Evolutionary conservation across 345 rosid genomes (phyloP).

Genomic region (Acer campestre): DNA sequence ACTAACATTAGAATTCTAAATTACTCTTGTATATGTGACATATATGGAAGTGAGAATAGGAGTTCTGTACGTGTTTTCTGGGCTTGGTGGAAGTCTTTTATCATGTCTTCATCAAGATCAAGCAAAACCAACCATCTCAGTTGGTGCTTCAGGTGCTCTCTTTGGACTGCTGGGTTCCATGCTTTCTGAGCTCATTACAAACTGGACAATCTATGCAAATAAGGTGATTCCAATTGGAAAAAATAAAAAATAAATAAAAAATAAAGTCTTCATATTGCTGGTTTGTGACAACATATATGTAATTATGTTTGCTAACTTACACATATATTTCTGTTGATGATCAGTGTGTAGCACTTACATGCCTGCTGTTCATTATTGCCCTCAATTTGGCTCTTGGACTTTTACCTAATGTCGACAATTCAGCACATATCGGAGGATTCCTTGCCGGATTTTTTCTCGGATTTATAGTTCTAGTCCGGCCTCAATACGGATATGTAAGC

Average conservation of each 20-base stretch:
- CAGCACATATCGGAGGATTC: constrained; percentile 95
- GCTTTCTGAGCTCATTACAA: constrained; percentile 91
- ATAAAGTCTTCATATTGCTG: too few relatives aligned
- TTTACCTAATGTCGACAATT: constrained; percentile 83
- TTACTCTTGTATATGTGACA: not conserved
- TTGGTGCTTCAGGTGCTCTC: constrained; percentile 94
- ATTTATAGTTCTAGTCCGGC: constrained; percentile 79
- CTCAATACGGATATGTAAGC: constrained; percentile 84
- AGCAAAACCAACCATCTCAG: constrained; percentile 49
- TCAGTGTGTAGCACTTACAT: constrained; percentile 73
- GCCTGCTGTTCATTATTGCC: constrained; percentile 61
- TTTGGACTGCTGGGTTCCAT: constrained; percentile 97
- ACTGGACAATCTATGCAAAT: constrained; percentile 85
- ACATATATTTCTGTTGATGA: not conserved
- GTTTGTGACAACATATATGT: too few relatives aligned
- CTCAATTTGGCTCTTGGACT: constrained; percentile 78
- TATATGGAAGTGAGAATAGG: constrained; percentile 72
- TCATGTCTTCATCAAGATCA: constrained; percentile 50
- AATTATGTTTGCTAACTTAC: too few relatives aligned
- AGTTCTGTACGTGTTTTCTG: constrained; percentile 64
- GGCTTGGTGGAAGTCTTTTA: constrained; percentile 83
- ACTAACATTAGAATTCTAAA: not conserved
- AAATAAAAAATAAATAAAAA: too few relatives aligned
- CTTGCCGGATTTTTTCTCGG: constrained; percentile 78
- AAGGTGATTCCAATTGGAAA: constrained; percentile 48